phyloP scores from a whole-genome alignment of 1,284 basidiomycete species.

The Baeospora myosura region DNA sequence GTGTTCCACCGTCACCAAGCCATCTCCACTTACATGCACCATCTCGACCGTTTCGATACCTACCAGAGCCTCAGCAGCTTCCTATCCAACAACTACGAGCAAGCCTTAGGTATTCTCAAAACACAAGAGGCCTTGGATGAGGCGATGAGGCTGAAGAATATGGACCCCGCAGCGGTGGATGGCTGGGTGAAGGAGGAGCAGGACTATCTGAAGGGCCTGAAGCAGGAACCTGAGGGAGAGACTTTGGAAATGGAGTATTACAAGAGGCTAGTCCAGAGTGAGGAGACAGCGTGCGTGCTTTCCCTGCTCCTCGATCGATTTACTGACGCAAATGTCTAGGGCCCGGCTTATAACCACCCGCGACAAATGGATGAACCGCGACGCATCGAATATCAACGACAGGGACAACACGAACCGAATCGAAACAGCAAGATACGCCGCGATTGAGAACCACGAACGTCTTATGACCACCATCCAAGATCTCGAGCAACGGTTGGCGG shows the following conservation, averaged over 20 bases:
- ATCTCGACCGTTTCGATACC: slow-evolving; percentile 15
- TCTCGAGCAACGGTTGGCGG: background rate
- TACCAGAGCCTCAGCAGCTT: slow-evolving; percentile 7
- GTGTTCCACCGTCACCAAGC: slow-evolving; percentile 17
- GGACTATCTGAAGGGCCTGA: slow-evolving; percentile 15
- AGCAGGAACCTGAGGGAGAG: slow-evolving; percentile 6
- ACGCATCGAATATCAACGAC: background rate
- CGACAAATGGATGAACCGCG: background rate
- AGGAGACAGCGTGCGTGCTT: too few relatives aligned
- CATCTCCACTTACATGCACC: slow-evolving; percentile 14
- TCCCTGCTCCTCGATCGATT: background rate
- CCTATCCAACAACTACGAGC: slow-evolving; percentile 1
- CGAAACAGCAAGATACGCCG: background rate
- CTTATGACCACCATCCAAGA: background rate
- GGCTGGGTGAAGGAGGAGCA: slow-evolving; percentile 18
- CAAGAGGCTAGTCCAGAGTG: background rate
- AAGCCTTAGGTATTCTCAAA: slow-evolving; percentile 5
- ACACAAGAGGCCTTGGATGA: background rate
- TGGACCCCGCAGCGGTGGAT: background rate
- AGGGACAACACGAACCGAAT: too few relatives aligned
- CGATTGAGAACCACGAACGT: background rate
- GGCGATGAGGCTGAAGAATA: background rate
- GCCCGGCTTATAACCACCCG: too few relatives aligned
- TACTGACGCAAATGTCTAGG: too few relatives aligned
- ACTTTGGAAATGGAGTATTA: background rate